Conservation (phyloP, 306 rosid genomes). For the Castanea sativa region DNA sequence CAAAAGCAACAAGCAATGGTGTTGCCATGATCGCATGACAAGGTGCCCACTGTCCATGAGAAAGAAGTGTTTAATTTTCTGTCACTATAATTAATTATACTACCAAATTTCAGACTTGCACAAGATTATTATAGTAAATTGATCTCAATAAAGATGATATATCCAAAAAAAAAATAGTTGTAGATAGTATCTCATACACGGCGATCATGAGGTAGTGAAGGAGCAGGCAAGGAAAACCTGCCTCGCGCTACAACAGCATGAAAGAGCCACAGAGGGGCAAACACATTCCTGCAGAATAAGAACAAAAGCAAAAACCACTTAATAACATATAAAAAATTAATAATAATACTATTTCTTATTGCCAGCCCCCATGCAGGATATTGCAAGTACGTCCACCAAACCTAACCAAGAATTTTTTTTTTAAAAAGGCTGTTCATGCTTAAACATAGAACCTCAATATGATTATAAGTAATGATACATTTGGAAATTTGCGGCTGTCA, state of each 20-base stretch:
- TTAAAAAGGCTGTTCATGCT: neutral
- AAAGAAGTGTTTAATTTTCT: constrained; percentile 23
- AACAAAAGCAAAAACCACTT: constrained; percentile 9
- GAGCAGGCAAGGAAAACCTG: constrained; percentile 95
- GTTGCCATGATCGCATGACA: constrained; percentile 75
- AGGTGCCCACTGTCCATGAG: constrained; percentile 90
- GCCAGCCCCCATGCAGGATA: neutral
- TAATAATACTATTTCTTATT: neutral
- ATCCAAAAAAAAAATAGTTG: neutral
- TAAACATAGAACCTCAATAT: constrained; percentile 4
- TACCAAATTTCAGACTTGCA: constrained; percentile 9
- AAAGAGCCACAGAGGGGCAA: constrained; percentile 76
- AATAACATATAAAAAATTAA: neutral
- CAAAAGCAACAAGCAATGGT: constrained; percentile 89
- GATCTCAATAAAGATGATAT: constrained; percentile 8
- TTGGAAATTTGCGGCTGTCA: constrained; percentile 6
- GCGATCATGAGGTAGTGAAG: constrained; percentile 76
- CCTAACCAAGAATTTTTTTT: neutral
- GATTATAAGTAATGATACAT: neutral
- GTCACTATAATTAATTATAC: constrained; percentile 9
- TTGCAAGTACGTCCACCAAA: neutral
- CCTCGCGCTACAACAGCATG: constrained; percentile 77
- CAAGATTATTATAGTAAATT: neutral
- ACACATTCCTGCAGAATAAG: constrained; percentile 56
- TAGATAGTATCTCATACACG: constrained; percentile 47